Conservation (phyloP, 768 basidiomycete species). For the Myochromella boudieri region DNA sequence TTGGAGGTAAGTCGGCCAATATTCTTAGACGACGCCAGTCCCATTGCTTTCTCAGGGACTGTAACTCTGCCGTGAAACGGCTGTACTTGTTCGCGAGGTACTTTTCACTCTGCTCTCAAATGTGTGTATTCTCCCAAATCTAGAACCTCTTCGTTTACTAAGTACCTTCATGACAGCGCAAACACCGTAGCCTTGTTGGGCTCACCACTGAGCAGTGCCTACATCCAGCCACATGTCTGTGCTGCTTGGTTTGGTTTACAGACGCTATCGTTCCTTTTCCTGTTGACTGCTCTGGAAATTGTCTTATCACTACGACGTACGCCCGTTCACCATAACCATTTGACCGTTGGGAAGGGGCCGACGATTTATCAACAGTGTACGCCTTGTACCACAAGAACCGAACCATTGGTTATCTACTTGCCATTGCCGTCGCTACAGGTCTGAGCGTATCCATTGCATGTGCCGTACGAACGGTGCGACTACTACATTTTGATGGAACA, state of each 20-base stretch:
- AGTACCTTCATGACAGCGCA: neutral
- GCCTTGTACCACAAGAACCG: constrained; percentile 11
- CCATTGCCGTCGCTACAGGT: neutral
- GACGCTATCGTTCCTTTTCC: neutral
- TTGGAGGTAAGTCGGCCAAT: constrained; percentile 9
- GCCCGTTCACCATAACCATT: neutral
- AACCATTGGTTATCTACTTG: constrained; percentile 4
- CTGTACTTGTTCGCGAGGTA: constrained; percentile 15
- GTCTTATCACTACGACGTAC: constrained; percentile 10
- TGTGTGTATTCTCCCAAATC: neutral
- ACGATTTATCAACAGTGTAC: constrained; percentile 8
- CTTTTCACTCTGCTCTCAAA: constrained; percentile 2
- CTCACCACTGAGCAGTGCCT: neutral
- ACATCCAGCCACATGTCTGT: constrained; percentile 2
- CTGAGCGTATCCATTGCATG: neutral
- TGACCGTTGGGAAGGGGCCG: too few species aligned
- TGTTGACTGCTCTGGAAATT: constrained; percentile 13
- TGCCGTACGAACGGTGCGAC: neutral
- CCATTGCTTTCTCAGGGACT: neutral
- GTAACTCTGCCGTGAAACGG: constrained; percentile 9
- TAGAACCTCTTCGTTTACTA: neutral
- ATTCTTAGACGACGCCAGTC: neutral
- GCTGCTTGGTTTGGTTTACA: constrained; percentile 7
- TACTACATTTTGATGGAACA: neutral
- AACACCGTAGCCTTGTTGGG: neutral